phyloP scores from a whole-genome alignment of 139 green algal genomes.

The Yamagishiella unicocca region DNA sequence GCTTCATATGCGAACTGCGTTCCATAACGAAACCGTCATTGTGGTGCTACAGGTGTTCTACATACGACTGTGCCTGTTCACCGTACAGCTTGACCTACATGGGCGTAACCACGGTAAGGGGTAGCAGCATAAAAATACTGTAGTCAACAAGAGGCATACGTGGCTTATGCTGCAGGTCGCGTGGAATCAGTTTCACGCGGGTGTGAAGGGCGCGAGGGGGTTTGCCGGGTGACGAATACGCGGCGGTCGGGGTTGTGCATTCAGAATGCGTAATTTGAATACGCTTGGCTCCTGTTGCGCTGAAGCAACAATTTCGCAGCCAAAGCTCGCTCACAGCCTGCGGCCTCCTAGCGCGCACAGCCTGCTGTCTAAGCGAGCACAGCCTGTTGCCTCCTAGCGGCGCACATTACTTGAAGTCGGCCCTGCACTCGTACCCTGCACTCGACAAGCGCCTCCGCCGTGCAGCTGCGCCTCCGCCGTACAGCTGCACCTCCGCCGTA shows the following conservation, averaged over 20 bases:
- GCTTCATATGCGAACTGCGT: too few species aligned
- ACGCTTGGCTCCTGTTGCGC: too few species aligned
- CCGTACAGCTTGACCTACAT: not conserved
- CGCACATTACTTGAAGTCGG: not conserved
- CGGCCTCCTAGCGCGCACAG: too few species aligned
- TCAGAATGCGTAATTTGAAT: too few species aligned
- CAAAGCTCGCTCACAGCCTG: too few species aligned
- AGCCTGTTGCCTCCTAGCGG: not conserved
- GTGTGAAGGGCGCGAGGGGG: not conserved
- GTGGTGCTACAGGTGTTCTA: constrained; percentile 15
- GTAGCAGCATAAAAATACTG: too few species aligned
- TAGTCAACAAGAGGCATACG: too few species aligned
- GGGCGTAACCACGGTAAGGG: not conserved
- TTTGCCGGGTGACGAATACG: not conserved
- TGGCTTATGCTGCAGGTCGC: too few species aligned
- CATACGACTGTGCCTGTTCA: constrained; percentile 18
- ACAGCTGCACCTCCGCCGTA: not conserved
- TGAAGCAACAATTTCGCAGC: too few species aligned
- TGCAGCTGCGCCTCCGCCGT: not conserved
- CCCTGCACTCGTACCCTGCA: not conserved
- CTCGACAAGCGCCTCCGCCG: not conserved
- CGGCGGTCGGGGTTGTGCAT: not conserved
- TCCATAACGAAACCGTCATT: too few species aligned
- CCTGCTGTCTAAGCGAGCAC: too few species aligned
- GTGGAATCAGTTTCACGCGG: not conserved